phyloP scores from a whole-genome alignment of 2,329 filamentous ascomycete genomes.

The Aureobasidium zeae region DNA sequence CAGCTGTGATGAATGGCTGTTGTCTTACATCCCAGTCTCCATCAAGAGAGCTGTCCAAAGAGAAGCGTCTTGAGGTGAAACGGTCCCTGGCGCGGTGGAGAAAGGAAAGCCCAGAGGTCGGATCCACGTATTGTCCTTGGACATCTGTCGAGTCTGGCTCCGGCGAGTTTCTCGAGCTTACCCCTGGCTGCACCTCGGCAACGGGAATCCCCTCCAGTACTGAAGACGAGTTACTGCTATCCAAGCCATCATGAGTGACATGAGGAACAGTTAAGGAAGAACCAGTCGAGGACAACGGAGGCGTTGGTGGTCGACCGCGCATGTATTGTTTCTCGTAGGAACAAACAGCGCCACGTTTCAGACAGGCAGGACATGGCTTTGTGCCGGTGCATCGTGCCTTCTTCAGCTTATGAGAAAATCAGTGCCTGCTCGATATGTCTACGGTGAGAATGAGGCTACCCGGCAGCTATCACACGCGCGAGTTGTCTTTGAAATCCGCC shows the following conservation, averaged over 20 bases:
- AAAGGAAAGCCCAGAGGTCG: constrained; percentile 8
- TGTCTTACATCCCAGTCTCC: neutral
- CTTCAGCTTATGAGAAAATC: constrained; percentile 18
- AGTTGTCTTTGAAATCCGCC: neutral
- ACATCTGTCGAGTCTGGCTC: constrained; percentile 4
- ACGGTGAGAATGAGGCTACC: neutral
- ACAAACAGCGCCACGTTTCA: constrained; percentile 27
- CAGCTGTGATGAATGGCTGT: neutral
- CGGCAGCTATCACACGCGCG: neutral
- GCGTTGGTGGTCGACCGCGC: constrained; percentile 35
- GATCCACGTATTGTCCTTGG: constrained; percentile 12
- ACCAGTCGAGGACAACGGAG: constrained; percentile 23
- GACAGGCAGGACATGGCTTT: constrained; percentile 30
- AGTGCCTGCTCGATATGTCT: neutral
- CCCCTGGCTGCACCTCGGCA: neutral
- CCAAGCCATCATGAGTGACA: neutral
- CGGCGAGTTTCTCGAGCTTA: constrained; percentile 22
- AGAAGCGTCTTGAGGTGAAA: neutral
- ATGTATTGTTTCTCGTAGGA: constrained; percentile 41
- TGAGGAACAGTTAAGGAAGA: constrained; percentile 13
- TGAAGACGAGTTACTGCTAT: neutral
- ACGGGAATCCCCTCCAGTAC: too few relatives aligned
- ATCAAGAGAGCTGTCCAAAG: neutral
- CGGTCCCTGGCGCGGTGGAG: constrained; percentile 4
- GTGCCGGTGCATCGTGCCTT: constrained; percentile 32